These are phyloP conservation scores for Claviceps paspali DNA, from an alignment of 2,329 filamentous ascomycete species.

Conservation along the genomic window DNA sequence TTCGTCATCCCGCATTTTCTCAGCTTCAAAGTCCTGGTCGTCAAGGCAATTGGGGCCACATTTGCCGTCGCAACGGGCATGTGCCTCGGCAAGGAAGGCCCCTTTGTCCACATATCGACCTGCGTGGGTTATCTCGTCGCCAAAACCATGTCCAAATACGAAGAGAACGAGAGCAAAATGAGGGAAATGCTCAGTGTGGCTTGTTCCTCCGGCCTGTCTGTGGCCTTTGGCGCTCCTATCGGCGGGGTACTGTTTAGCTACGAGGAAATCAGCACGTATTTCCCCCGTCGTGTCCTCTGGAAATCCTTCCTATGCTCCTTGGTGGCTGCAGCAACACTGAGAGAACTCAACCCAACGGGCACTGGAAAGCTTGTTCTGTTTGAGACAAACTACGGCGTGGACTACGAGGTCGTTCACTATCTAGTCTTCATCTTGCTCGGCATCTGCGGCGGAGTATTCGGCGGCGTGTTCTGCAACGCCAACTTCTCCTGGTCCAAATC, in stretches of 20 bases:
- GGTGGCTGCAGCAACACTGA: slow-evolving; percentile 37
- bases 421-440: slow-evolving; percentile 41
- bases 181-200: slow-evolving; percentile 42
- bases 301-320: slow-evolving; percentile 42
- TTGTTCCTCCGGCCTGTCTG: slow-evolving; percentile 40
- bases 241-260: slow-evolving; percentile 46
- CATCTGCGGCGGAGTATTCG: slow-evolving; percentile 41
- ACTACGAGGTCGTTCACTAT: slow-evolving; percentile 40
- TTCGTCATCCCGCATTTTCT: slow-evolving; percentile 44
- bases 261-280: slow-evolving; percentile 45
- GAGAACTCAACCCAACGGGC: slow-evolving; percentile 41
- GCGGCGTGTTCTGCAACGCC: slow-evolving; percentile 41
- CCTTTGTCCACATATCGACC: slow-evolving; percentile 45
- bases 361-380: slow-evolving; percentile 46
- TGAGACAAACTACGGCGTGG: slow-evolving; percentile 41
- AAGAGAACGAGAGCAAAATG: slow-evolving; percentile 41
- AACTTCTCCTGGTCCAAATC: slow-evolving; percentile 41
- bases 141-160: slow-evolving; percentile 37
- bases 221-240: slow-evolving; percentile 47
- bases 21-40: slow-evolving; percentile 35
- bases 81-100: slow-evolving; percentile 47
- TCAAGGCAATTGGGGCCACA: slow-evolving; percentile 42
- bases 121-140: slow-evolving; percentile 40
- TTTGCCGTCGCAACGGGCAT: slow-evolving; percentile 45
- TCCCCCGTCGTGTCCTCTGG: slow-evolving; percentile 40